A percentile compares a stretch with the other conserved stretches of the same genome.
phyloP scores from a whole-genome alignment of 108 stramenopile genomes.

The Schizochytrium sp. region DNA sequence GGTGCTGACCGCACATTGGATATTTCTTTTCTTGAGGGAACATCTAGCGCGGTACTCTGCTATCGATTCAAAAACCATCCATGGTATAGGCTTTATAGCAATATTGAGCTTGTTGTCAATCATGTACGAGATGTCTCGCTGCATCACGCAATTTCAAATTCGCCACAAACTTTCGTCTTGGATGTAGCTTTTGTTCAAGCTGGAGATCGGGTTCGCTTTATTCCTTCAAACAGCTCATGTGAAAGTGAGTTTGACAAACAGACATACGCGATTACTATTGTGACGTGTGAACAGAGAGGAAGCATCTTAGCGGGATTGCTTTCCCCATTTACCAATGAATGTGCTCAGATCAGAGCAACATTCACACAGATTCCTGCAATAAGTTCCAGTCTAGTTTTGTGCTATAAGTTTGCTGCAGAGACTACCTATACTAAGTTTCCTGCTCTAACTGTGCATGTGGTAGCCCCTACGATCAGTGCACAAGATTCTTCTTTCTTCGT shows the following conservation, averaged over 20 bases:
- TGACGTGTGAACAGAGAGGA: not conserved
- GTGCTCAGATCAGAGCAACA: not conserved
- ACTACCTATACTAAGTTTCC: not conserved
- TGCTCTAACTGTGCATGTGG: not conserved
- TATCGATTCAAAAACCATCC: not conserved
- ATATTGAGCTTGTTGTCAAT: not conserved
- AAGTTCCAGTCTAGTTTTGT: not conserved
- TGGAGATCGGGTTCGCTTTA: constrained; percentile 20
- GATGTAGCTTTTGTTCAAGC: not conserved
- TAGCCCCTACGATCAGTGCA: constrained; percentile 1
- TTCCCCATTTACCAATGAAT: not conserved
- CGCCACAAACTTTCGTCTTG: not conserved
- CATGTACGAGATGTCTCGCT: not conserved
- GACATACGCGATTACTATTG: not conserved
- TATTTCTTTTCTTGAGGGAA: not conserved
- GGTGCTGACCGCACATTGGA: not conserved
- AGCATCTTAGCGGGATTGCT: not conserved
- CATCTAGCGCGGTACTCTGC: not conserved
- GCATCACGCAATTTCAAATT: not conserved
- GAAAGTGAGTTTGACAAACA: not conserved
- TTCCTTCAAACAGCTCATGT: not conserved
- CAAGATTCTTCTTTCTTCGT: not conserved
- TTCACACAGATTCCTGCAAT: not conserved
- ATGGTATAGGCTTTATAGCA: constrained; percentile 13
- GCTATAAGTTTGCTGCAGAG: constrained; percentile 13